Conservation (phyloP, 805 yeast species). For the Candida anglica region DNA sequence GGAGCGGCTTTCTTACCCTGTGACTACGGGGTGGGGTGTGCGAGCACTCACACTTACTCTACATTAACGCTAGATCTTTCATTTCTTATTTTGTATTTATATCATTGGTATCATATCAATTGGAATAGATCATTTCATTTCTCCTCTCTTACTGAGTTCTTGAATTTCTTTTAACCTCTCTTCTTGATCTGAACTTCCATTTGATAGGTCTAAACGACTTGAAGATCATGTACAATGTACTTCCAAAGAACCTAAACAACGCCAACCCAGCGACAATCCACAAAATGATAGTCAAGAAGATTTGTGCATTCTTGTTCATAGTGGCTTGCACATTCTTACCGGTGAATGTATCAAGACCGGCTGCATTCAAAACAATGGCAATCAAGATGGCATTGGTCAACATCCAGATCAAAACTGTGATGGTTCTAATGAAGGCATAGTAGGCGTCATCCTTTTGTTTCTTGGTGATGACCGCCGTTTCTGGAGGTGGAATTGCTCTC, state of each 20-base stretch:
- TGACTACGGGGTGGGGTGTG: no score
- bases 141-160: no score
- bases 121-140: no score
- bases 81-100: no score
- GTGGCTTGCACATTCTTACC: constrained; percentile 23
- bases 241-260: constrained; percentile 74
- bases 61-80: no score
- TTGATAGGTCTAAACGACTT: constrained; percentile 35
- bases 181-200: constrained; percentile 29
- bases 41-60: no score
- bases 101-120: no score
- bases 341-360: constrained; percentile 57
- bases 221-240: constrained; percentile 51
- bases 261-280: constrained; percentile 96
- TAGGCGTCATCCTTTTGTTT: constrained; percentile 59
- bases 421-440: constrained; percentile 85
- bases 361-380: constrained; percentile 80
- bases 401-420: constrained; percentile 88
- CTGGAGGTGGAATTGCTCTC: constrained; percentile 36
- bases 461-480: constrained; percentile 12
- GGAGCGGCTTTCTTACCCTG: no score
- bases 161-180: constrained; percentile 6
- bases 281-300: constrained; percentile 77
- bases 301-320: constrained; percentile 46
- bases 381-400: constrained; percentile 77